Evolutionary conservation across 73 alveolate genomes (phyloP).

Genomic region (Paramecium pentaurelia): DNA sequence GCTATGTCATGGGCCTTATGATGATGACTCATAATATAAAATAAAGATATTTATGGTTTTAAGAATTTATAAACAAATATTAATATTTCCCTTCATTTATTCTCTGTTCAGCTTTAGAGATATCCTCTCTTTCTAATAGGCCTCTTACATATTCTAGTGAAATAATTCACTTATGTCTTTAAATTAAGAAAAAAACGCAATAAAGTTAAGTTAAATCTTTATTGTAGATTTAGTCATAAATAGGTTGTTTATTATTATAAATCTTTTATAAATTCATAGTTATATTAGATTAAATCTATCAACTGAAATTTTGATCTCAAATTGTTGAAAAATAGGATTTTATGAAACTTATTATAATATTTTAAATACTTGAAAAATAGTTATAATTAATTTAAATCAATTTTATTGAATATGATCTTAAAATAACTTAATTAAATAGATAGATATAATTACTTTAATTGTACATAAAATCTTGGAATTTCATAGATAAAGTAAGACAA

Average conservation of each 20-base stretch:
- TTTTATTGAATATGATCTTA: background rate
- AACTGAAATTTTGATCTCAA: background rate
- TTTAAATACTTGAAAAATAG: background rate
- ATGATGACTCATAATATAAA: conserved; percentile 34
- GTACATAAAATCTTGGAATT: no score
- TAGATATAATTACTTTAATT: no score
- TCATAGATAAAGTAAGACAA: background rate
- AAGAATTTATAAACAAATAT: background rate
- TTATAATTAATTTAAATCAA: no score
- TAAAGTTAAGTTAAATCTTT: background rate
- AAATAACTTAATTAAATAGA: no score
- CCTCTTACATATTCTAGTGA: background rate
- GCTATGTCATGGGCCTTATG: background rate
- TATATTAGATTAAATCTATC: background rate
- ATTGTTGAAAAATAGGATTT: background rate
- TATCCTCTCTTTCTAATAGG: background rate
- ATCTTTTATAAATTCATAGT: background rate
- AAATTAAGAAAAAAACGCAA: background rate
- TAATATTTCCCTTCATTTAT: background rate
- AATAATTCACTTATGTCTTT: background rate
- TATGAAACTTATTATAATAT: background rate
- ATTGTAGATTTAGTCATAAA: no score
- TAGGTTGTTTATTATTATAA: no score
- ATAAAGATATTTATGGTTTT: conserved; percentile 15
- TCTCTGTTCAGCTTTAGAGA: background rate